Base-by-base conservation (phyloP, 371 early-diverging fungal genomes). In the Mortierella sp. region DNA sequence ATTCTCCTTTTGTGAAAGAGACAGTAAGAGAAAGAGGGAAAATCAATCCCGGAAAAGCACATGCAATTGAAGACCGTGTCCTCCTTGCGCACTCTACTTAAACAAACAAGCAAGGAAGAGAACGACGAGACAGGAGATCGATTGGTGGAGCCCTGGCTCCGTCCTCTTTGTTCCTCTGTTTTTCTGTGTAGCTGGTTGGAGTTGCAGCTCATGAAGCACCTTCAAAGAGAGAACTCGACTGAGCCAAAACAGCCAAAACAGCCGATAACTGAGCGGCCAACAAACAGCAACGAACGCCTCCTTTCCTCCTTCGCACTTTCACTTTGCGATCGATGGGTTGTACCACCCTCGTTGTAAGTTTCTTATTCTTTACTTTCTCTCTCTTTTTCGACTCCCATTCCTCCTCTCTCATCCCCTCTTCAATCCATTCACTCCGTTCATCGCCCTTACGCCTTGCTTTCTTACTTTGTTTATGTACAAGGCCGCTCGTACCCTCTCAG, bases 31-130 rank as follows among this genome's bases (percentile, higher is more conserved):
- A n/a, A n/a, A 38, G 68, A 24, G 68, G 24, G 38, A 24, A 38
- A 68, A 68, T 63, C 31, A 31, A 19, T 24, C 68, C 68, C 38
- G 65, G 21, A 34, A 65, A 68, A 68, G 68, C 68, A 68, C 68
- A 68, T 68, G 68, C 42, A 68, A 42, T 68, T 68, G 68, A 63
- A 34, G 38, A 19, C 21, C 34, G 38, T 38, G 65, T 63, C 38
- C 24, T 34, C 34, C 21, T 16, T 2, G 9, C 2, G 21, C 8
- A 34, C 19, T 9, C 19, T 8, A 16, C 34, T 38, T 8, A 34
- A 65, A 34, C 58, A 58, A 65, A 65, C 14, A 50, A 65, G 31
- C 21, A 63, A 19, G 31, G 19, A 16, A 63, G 14, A 28, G 16
- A 31, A 19, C 31, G 28, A 63, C 14, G 21, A 31, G 26, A 50